Evolutionary conservation across 495 filamentous ascomycete genomes (phyloP), one percentile per base, ranked within the genome.

Genomic region (Glarea lozoyensis): DNA sequence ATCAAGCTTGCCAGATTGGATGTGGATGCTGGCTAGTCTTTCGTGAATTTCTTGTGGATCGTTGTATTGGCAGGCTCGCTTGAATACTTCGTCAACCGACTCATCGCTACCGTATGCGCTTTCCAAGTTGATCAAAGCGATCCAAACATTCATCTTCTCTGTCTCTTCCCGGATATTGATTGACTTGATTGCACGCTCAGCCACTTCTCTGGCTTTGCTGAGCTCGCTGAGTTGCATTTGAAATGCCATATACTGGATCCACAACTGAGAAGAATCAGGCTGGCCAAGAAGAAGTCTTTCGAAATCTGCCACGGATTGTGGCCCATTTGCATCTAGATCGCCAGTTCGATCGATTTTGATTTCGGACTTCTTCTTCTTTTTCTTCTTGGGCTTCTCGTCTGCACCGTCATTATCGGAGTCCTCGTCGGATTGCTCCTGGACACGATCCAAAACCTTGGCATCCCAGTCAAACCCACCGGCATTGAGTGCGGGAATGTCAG

Each of bases 161-260:
- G 76, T 71, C 54, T 94, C 79, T 55, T 94, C 86, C 16, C 80
- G 76, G 52, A 90, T 87, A 61, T 82, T 79, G 58, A 97, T 97
- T 9, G 81, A 89, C 51, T 81, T 79, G 42, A 96, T 69, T 10
- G 92, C 92, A 45, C 92, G 82, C 61, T 94, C 83, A 18, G 86
- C 88, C 48, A 94, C 80, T 42, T 88, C 79, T 37, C 92, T 77
- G 6, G 92, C 88, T 60, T 84, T 88, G 29, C 78, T 75, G 20
- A 90, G 64, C 55, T 97, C 92, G 60, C 84, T 84, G 40, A 94
- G 70, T 59, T 94, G 82, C 56, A 96, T 77, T 63, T 97, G 87
- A 69, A 94, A 94, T 16, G 89, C 88, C 83, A 97, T 94, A 65
- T 96, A 98, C 48, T 82, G 73, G 38, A 94, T 82, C 92, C 92